Evolutionary conservation across 78 protist species (phyloP).

Genomic region (Blattamonas nauphoetae): DNA sequence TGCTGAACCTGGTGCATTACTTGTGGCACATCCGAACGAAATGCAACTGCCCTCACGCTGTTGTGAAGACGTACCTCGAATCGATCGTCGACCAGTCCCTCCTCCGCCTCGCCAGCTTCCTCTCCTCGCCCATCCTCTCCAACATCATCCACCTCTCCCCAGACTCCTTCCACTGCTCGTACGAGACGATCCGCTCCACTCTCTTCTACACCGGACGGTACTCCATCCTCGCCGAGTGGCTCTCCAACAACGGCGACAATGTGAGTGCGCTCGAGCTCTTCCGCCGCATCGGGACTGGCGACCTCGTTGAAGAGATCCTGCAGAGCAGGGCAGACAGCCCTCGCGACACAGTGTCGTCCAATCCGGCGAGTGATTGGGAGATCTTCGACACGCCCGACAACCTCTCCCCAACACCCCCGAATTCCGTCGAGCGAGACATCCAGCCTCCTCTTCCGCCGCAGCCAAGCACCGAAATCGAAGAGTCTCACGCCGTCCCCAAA

Average conservation of each 20-base stretch:
- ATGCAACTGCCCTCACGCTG: background rate
- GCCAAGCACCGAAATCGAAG: no score
- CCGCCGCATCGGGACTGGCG: background rate
- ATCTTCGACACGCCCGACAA: no score
- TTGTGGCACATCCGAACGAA: background rate
- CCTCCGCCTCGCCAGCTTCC: background rate
- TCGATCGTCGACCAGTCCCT: background rate
- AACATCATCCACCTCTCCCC: background rate
- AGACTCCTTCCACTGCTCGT: background rate
- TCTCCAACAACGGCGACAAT: background rate
- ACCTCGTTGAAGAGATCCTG: background rate
- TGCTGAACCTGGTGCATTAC: background rate
- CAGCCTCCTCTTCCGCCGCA: no score
- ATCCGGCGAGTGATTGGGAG: no score
- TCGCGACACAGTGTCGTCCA: no score
- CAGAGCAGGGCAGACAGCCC: background rate
- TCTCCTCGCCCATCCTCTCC: background rate
- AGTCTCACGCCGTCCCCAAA: no score
- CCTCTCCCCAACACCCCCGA: no score
- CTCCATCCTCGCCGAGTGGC: background rate
- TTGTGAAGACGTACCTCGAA: background rate
- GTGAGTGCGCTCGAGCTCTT: background rate
- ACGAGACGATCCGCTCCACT: background rate
- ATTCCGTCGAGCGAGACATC: no score
- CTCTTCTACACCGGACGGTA: background rate